Base-by-base conservation (phyloP, 2,329 filamentous ascomycete genomes). In the Talaromyces funiculosus region DNA sequence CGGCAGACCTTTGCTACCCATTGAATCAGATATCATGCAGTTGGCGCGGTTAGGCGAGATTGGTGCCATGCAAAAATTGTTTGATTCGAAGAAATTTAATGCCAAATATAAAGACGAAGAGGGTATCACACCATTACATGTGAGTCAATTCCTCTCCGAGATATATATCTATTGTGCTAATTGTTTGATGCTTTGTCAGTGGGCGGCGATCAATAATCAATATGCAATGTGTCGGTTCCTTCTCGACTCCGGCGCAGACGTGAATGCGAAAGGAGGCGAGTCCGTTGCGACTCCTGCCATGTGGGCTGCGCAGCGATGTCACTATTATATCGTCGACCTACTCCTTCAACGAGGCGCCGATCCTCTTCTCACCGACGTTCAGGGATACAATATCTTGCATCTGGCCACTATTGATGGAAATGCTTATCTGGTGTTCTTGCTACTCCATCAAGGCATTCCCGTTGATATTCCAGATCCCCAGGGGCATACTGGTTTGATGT, bases 151-250 rank as follows among this genome's bases (percentile, higher is more conserved):
- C 4, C n/a, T 10, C 38, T 12, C 20, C 12, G 29, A 45, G 18
- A 20, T 47, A 12, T 12, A 1, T 22, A n/a, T n/a, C n/a, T n/a
- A n/a, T 22, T 22, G 20, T 54, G 12, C 47, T 51, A 8, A 51
- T 61, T 59, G 37, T 51, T 53, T 61, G 26, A 55, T 61, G 72
- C 10, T 33, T 18, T 33, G 18, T 8, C n/a, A 99, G 91, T 99
- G 94, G 94, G 94, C 94, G 51, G 91, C 95, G 38, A 97, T 99
- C 75, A 99, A 99, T 79, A 97, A 97, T 72, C 94, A 97, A 74
- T 95, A 93, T 78, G 90, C 90, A 66, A 92, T 97, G 81, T 97
- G 93, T 84, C 93, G 94, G 75, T 97, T 95, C 76, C 86, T 99
- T 47, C 84, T 99, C 72, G 90, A 89, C 66, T 80, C 81, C 53